These are phyloP conservation scores for Fraxinus velutina DNA, from an alignment of 305 asterid species.

Conservation along the genomic window DNA sequence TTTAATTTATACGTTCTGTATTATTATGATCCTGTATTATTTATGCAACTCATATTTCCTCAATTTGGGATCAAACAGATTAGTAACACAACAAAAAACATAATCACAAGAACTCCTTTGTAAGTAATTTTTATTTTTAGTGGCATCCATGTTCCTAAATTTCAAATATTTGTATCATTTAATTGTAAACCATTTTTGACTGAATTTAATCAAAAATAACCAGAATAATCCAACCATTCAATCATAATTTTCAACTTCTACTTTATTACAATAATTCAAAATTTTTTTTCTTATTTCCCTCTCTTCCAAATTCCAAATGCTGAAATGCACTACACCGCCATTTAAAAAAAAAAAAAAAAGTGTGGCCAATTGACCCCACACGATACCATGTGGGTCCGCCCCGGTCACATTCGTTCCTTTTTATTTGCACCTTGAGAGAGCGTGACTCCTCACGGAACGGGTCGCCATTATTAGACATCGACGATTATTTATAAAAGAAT, in stretches of 20 bases:
- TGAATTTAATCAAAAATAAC: neutral
- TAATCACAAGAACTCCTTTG: neutral
- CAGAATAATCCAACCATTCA: neutral
- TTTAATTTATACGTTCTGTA: neutral
- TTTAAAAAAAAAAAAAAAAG: too few relatives aligned
- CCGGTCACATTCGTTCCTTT: neutral
- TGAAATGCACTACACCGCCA: too few relatives aligned
- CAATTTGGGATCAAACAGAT: constrained; percentile 7
- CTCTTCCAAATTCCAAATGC: neutral
- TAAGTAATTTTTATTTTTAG: constrained; percentile 1
- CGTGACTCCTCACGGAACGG: neutral
- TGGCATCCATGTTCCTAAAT: neutral
- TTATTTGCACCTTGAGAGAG: neutral
- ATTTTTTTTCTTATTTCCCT: neutral
- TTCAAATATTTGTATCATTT: neutral
- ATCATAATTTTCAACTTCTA: neutral
- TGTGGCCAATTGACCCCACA: too few relatives aligned
- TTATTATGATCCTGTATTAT: neutral
- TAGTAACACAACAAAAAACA: neutral
- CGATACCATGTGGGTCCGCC: neutral
- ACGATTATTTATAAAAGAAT: neutral
- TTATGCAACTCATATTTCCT: neutral
- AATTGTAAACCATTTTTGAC: neutral
- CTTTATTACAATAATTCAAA: neutral
- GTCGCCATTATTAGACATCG: too few relatives aligned